Evolutionary conservation across 2,329 filamentous ascomycete species (phyloP).

Genomic region (Zymoseptoria pseudotritici): DNA sequence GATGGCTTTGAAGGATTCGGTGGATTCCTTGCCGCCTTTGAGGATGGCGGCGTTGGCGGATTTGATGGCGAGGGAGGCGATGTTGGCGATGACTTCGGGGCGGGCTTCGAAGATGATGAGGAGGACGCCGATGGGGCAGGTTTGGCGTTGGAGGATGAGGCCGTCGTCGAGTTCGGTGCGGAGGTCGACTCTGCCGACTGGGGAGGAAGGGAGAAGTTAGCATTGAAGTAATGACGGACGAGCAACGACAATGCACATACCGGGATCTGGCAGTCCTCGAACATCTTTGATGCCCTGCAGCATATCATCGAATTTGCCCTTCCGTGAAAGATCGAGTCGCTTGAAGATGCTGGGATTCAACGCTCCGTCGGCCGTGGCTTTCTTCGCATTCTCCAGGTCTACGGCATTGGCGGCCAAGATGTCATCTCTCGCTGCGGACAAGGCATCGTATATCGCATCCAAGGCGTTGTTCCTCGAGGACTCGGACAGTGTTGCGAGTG

Average conservation of each 20-base stretch:
- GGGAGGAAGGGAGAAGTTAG: background rate
- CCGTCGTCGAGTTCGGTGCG: constrained; percentile 81
- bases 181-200: constrained; percentile 77
- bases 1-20: constrained; percentile 88
- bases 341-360: constrained; percentile 79
- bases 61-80: constrained; percentile 90
- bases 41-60: constrained; percentile 95
- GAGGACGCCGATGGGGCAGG: constrained; percentile 92
- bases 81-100: constrained; percentile 97
- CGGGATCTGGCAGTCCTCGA: constrained; percentile 71
- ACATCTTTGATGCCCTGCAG: constrained; percentile 90
- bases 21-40: constrained; percentile 95
- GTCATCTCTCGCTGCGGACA: constrained; percentile 59
- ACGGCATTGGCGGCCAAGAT: constrained; percentile 82
- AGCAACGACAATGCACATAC: constrained; percentile 43
- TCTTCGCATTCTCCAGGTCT: constrained; percentile 68
- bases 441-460: constrained; percentile 71
- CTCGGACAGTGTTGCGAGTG: constrained; percentile 70
- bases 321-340: constrained; percentile 74
- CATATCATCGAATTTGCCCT: constrained; percentile 97
- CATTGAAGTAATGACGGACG: background rate
- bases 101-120: constrained; percentile 97
- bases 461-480: constrained; percentile 76
- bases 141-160: constrained; percentile 76
- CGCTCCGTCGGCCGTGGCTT: constrained; percentile 65